Conservation (phyloP, 305 asterid genomes). For the Rubia tinctorum region DNA sequence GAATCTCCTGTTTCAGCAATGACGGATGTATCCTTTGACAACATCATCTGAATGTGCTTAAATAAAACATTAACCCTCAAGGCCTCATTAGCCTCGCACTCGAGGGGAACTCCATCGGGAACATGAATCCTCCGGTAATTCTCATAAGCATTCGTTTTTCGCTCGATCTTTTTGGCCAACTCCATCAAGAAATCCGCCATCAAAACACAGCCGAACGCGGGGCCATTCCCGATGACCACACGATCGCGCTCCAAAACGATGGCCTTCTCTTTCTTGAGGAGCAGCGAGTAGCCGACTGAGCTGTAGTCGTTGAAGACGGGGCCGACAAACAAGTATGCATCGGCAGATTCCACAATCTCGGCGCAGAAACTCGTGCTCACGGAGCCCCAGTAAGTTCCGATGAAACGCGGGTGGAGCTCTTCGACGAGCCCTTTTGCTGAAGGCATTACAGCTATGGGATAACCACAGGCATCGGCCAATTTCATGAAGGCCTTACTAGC, state of each 20-base stretch:
- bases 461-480: conserved; percentile 63
- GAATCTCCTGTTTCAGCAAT: no score
- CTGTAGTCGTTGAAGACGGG: conserved; percentile 58
- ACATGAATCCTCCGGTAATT: conserved; percentile 54
- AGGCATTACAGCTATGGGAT: conserved; percentile 72
- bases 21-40: no score
- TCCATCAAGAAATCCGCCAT: conserved; percentile 53
- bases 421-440: conserved; percentile 74
- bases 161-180: conserved; percentile 39
- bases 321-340: no score
- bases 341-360: no score
- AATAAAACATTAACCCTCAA: conserved; percentile 61
- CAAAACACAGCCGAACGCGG: conserved; percentile 60
- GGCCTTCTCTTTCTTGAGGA: conserved; percentile 60
- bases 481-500: conserved; percentile 60
- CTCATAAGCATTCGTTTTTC: conserved; percentile 45
- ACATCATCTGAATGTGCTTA: conserved; percentile 24
- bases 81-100: conserved; percentile 49
- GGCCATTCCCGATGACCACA: conserved; percentile 43
- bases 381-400: no score
- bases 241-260: conserved; percentile 59
- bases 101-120: conserved; percentile 53
- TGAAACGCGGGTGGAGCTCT: no score
- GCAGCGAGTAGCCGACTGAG: conserved; percentile 56
- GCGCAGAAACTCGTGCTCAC: no score